Base-by-base conservation (phyloP, 192 early-diverging fungal species). In the Coemansia sp. region DNA sequence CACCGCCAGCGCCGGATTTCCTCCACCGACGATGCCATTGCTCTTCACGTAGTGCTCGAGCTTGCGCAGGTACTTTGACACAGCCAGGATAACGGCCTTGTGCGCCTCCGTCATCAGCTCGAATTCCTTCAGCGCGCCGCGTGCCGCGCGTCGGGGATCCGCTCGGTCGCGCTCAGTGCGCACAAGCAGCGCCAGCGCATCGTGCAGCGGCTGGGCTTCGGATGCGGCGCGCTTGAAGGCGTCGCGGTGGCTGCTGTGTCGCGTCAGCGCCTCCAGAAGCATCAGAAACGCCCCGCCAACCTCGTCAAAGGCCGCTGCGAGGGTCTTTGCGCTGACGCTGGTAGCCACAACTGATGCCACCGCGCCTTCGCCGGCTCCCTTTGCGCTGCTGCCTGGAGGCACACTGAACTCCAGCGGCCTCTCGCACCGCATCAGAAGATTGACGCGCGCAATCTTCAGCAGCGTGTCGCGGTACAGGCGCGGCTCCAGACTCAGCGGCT, bases 391-490 rank as follows among this genome's bases (percentile, higher is more conserved):
- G 16, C 58, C 56, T 32, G 32, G 32, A 7, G 70, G 62, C 2
- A 61, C 50, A 7, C 17, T 48, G 46, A 76, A 72, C 7, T 59
- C 39, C 19, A 75, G 40, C 10, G 54, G 38, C 32, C 56, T 39
- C 22, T 71, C 68, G 38, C 61, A 44, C 5, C 68, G 69, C 69
- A 72, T 75, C 42, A 79, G 62, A 57, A 85, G 42, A 8, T 57
- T 64, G 17, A 75, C 43, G 3, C 76, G 71, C 19, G 76, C 73
- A 6, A 79, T 59, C 43, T 85, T 85, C 0, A 72, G 40, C 48
- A 85, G 55, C 48, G 71, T 81, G 65, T 85, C 84, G 48, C 79
- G 84, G 54, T 82, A 85, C 41, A 85, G 54, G 0, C 76, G 73
- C 39, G 79, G 76, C 63, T 85, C 79, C n/a, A 82, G 65, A 12